Evolutionary conservation across 1,284 basidiomycete species (phyloP).

Genomic region (Melampsora medusae): DNA sequence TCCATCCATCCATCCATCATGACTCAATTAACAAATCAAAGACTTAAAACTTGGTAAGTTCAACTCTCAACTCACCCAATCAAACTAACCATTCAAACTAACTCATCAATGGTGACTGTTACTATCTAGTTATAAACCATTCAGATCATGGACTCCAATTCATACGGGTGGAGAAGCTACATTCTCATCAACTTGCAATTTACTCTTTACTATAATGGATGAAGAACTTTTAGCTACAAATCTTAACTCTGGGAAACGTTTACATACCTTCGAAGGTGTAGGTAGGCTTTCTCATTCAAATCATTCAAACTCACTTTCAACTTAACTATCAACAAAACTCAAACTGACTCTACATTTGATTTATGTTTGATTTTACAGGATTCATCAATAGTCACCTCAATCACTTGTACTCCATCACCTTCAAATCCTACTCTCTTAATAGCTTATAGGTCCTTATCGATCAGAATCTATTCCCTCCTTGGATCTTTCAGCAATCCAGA

Average conservation of each 20-base stretch:
- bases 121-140: slow-evolving; percentile 45
- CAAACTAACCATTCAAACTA: neutral
- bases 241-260: slow-evolving; percentile 67
- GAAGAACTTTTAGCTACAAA: slow-evolving; percentile 83
- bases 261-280: slow-evolving; percentile 78
- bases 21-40: neutral
- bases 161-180: slow-evolving; percentile 85
- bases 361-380: slow-evolving; percentile 54
- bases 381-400: slow-evolving; percentile 60
- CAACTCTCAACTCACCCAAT: neutral
- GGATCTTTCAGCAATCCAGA: slow-evolving; percentile 46
- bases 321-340: neutral
- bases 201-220: slow-evolving; percentile 78
- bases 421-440: slow-evolving; percentile 51
- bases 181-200: slow-evolving; percentile 72
- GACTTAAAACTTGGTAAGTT: slow-evolving; percentile 30
- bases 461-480: slow-evolving; percentile 59
- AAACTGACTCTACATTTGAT: slow-evolving; percentile 14
- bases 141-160: slow-evolving; percentile 62
- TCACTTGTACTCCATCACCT: slow-evolving; percentile 52
- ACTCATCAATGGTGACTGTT: neutral
- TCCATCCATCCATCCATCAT: no score
- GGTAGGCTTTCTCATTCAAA: slow-evolving; percentile 54
- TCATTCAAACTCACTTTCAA: slow-evolving; percentile 66
- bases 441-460: slow-evolving; percentile 58